Base-by-base conservation (phyloP, 1,139 yeast species). In the Pichia sp. region DNA sequence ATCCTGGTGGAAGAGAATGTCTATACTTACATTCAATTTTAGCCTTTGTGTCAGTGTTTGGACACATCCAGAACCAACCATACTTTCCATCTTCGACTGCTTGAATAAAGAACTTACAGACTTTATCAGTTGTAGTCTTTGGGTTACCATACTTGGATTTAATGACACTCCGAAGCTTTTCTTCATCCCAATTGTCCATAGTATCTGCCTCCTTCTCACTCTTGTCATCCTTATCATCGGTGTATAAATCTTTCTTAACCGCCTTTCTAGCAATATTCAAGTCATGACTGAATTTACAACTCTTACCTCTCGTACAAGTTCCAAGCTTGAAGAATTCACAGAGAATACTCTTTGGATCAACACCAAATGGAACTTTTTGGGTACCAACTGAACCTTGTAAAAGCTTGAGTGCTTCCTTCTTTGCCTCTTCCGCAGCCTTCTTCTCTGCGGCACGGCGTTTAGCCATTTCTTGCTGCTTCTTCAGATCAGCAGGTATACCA, bases 61-160 rank as follows among this genome's bases (percentile, higher is more conserved):
- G 99, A 66, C 99, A 91, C 22, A 74, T 73, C 99, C 98, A 91
- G 63, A 91, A 88, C 98, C 98, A 91, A 52, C 99, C 98, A 58
- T 93, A 91, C 59, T 91, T 88, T 40, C 94, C 93, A 55, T 87
- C 87, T 57, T 93, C 98, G 43, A 93, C 97, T 0, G 98, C 98
- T 43, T 87, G 96, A 51, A 91, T 84, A 64, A 93, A 93, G 61
- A 62, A 77, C 60, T 88, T 91, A 72, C 99, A 93, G 32, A 93
- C 87, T 48, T 74, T 93, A 46, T 91, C 97, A 3, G 99, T 93
- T 20, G 97, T 87, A 12, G 96, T 87, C 59, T 79, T 77, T 35
- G 82, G 91, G 59, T 91, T 91, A 39, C 98, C 97, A 53, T 87
- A 96, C 64, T 91, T 93, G 37, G 96, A 86, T 49, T 72, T 44